These are phyloP conservation scores for Candida corydali DNA, from an alignment of 805 yeast species.

Conservation along the genomic window DNA sequence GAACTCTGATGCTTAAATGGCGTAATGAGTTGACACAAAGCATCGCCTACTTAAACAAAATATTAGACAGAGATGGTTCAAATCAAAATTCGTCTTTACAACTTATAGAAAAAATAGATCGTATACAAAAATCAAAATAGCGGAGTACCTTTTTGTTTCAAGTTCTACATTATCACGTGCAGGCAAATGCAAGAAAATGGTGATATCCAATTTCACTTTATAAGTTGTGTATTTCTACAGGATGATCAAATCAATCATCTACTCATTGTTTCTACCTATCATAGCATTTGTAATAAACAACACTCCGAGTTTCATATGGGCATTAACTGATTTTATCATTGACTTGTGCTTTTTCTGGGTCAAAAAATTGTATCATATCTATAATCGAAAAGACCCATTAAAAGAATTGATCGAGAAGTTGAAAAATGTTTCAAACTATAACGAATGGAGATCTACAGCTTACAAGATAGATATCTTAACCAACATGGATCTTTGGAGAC, in stretches of 20 bases:
- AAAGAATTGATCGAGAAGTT: constrained; percentile 47
- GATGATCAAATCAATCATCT: constrained; percentile 6
- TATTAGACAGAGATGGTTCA: no score
- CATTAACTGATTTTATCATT: constrained; percentile 35
- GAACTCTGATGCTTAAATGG: no score
- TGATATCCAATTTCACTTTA: no score
- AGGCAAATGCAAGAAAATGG: no score
- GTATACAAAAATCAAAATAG: no score
- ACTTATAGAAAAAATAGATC: no score
- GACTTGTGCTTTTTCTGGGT: constrained; percentile 49
- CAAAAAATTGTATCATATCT: constrained; percentile 29
- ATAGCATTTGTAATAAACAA: constrained; percentile 27
- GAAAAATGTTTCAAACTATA: constrained; percentile 51
- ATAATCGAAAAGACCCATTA: constrained; percentile 39
- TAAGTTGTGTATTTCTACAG: no score
- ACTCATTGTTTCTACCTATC: constrained; percentile 16
- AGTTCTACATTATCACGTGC: no score
- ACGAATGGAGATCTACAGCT: constrained; percentile 64
- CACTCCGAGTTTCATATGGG: constrained; percentile 39
- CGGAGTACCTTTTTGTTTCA: no score
- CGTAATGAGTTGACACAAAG: no score
- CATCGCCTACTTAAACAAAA: no score
- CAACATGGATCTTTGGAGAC: constrained; percentile 58
- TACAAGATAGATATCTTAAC: constrained; percentile 47
- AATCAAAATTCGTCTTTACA: no score